Conservation (phyloP, 2,329 filamentous ascomycete species). For the Monilinia vaccinii-corymbosi region DNA sequence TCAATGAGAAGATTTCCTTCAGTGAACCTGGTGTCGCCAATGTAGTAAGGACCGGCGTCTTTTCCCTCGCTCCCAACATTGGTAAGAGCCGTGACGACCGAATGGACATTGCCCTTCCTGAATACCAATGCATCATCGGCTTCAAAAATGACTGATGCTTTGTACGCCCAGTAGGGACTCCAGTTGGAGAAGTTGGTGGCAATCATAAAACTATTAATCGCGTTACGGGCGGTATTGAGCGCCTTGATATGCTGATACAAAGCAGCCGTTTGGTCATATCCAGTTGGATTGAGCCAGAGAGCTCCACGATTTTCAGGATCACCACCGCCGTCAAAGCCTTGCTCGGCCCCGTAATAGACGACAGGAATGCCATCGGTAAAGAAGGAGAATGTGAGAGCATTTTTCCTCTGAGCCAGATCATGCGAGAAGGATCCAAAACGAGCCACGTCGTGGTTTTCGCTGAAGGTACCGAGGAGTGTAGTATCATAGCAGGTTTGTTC, state of each 20-base stretch:
- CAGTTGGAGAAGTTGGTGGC: constrained; percentile 11
- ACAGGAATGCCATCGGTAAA: constrained; percentile 42
- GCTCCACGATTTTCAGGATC: constrained; percentile 37
- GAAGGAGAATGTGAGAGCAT: constrained; percentile 39
- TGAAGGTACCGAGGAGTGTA: constrained; percentile 32
- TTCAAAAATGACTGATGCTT: constrained; percentile 8
- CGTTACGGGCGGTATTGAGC: constrained; percentile 37
- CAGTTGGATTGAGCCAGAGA: constrained; percentile 32
- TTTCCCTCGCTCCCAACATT: constrained; percentile 9
- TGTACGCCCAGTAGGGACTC: constrained; percentile 16
- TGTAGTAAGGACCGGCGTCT: constrained; percentile 11
- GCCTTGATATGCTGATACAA: constrained; percentile 33
- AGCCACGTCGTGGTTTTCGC: constrained; percentile 36
- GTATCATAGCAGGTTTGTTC: constrained; percentile 30
- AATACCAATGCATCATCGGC: constrained; percentile 13
- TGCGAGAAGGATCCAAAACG: constrained; percentile 30
- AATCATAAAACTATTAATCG: constrained; percentile 8
- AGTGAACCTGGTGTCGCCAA: constrained; percentile 13
- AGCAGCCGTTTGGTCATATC: constrained; percentile 31
- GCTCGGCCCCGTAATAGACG: constrained; percentile 43
- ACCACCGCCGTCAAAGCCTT: constrained; percentile 33
- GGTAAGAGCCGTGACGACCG: constrained; percentile 11
- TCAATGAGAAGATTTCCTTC: constrained; percentile 13
- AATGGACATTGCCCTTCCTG: constrained; percentile 14
- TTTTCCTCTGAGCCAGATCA: constrained; percentile 32